Base-by-base conservation (phyloP, 495 filamentous ascomycete species). In the Aspergillus taichungensis region DNA sequence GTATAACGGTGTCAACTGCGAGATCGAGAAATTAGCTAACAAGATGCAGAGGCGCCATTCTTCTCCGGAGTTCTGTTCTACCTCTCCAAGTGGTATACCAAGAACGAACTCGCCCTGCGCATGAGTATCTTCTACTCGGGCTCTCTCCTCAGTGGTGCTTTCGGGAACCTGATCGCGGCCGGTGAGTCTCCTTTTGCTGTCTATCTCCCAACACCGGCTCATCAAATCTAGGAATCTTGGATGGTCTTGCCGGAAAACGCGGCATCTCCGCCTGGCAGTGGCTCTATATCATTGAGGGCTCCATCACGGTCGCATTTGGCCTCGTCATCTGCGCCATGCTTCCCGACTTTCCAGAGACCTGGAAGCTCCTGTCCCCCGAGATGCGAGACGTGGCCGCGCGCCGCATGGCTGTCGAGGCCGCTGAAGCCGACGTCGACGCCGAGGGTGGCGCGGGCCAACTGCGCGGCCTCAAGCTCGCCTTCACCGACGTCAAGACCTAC, bases 111-210 rank as follows among this genome's bases (percentile, higher is more conserved):
- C 6, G 63, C 53, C 27, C 47, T 69, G 3, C 64, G 73, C 9
- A 76, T 64, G 34, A 66, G 67, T 31, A 56, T 76, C 33, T 79
- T 80, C 50, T 78, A 78, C 54, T 74, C 71, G 40, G 74, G 71
- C 6, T 72, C 75, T 6, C 67, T 74, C 6, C 52, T 79, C 8
- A 63, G 57, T 50, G 75, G 76, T 8, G 77, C 75, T 1, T 79
- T 80, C 54, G 73, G 72, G 6, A 73, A 73, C 0, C 54, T 80
- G 8, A 57, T 82, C 11, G 68, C 72, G 13, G 60, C 65, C 28
- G 64, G 72, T 24, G 18, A 24, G 18, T 24, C 18, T 24, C 18
- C 18, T 24, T 4, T 4, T 4, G 18, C n/a, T 24, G 4, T 4
- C 4, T 4, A 24, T 2, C 18, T 24, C 18, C 18, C 2, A 1